phyloP scores from a whole-genome alignment of 129 eudicot species.

The Tanacetum coccineum region DNA sequence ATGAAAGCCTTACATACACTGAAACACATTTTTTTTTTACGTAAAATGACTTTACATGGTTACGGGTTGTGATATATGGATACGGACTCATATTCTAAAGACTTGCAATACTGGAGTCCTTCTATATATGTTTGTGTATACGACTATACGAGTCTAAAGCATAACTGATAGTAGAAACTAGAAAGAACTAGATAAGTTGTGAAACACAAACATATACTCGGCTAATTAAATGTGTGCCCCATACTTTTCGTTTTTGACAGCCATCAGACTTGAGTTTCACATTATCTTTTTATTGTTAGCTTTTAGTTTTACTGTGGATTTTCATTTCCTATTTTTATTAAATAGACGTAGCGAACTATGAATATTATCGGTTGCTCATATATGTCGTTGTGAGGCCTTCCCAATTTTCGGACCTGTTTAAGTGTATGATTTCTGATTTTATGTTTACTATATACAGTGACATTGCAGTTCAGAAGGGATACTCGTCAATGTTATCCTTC shows the following conservation, averaged over 20 bases:
- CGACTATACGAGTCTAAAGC: not conserved
- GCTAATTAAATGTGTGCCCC: not conserved
- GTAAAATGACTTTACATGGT: no score
- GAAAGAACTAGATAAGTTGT: not conserved
- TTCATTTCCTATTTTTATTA: no score
- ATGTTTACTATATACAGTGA: slow-evolving; percentile 45
- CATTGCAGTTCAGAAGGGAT: slow-evolving; percentile 56
- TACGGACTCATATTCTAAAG: not conserved
- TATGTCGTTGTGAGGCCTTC: no score
- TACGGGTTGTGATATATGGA: not conserved
- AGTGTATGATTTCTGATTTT: slow-evolving; percentile 10
- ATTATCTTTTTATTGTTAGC: no score
- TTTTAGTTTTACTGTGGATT: no score
- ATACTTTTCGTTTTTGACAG: not conserved
- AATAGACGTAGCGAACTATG: no score
- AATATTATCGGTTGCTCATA: no score
- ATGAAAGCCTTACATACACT: no score
- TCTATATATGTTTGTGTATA: not conserved
- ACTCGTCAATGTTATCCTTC: slow-evolving; percentile 80
- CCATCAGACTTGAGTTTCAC: not conserved
- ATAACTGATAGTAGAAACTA: not conserved
- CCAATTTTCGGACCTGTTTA: not conserved
- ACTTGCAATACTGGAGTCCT: not conserved
- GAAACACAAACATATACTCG: not conserved
- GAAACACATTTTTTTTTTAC: no score